These are phyloP conservation scores for Mucuna pruriens DNA, from an alignment of 306 rosid species.

Conservation along the genomic window DNA sequence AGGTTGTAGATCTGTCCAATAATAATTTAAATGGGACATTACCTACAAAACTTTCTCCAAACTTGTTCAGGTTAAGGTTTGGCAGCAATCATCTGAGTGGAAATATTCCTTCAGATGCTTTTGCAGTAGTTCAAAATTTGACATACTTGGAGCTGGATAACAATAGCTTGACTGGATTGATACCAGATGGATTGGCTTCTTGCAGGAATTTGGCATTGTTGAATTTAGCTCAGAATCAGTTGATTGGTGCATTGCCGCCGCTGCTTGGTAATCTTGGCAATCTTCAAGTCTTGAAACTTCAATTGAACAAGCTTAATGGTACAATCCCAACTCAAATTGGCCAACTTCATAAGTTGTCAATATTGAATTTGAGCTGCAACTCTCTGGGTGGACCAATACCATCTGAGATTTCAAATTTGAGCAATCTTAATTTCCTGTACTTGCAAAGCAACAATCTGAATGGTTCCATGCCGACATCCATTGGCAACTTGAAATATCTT, in stretches of 20 bases:
- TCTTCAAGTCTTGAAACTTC: constrained; percentile 72
- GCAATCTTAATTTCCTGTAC: constrained; percentile 43
- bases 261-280: constrained; percentile 54
- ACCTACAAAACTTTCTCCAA: constrained; percentile 52
- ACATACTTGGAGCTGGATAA: constrained; percentile 70
- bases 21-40: constrained; percentile 54
- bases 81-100: constrained; percentile 63
- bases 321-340: constrained; percentile 57
- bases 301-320: constrained; percentile 61
- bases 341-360: constrained; percentile 35
- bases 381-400: constrained; percentile 73
- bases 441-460: constrained; percentile 62
- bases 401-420: constrained; percentile 43
- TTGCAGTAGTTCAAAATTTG: constrained; percentile 21
- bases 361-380: constrained; percentile 70
- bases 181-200: constrained; percentile 58
- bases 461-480: constrained; percentile 59
- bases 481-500: constrained; percentile 35
- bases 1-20: constrained; percentile 65
- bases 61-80: constrained; percentile 69
- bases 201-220: constrained; percentile 62
- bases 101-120: constrained; percentile 40
- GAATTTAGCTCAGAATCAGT: constrained; percentile 63
- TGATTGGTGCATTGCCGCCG: constrained; percentile 58
- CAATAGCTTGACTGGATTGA: constrained; percentile 52